Base-by-base conservation (phyloP, 2,329 filamentous ascomycete species). In the Sarocladium kiliense region DNA sequence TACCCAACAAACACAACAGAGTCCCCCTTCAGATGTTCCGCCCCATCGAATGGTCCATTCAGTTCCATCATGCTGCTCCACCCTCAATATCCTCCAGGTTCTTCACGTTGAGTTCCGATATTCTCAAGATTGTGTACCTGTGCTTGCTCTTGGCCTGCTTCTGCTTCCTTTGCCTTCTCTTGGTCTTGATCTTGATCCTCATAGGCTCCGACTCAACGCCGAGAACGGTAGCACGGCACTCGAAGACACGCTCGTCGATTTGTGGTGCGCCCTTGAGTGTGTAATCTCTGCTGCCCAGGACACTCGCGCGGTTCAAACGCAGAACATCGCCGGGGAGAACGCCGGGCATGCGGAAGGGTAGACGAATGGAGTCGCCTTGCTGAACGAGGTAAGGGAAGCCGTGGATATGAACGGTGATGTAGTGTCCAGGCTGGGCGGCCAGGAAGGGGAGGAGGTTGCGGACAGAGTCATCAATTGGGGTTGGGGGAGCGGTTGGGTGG, bases 141-240 rank as follows among this genome's bases (percentile, higher is more conserved):
- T 96, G 90, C 81, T 99, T 97, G 77, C 91, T 97, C 75, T 80
- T 87, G 10, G 94, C 87, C 57, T 81, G 84, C 77, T 85, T 90
- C 51, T 82, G 80, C 67, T 87, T 80, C 66, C 89, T 77, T 70
- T 87, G 87, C 65, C 84, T 88, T 77, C 85, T 75, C 81, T 91
- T 92, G 64, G 82, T 93, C 81, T 93, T 93, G 73, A 89, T 78
- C 75, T 89, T 89, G 63, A 85, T 75, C 56, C 89, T 77, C 74
- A 93, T 70, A 32, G 89, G 89, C 75, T 92, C 89, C 56, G 84
- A 82, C 74, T 97, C 94, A 6, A 88, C 83, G 5, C 91, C 93
- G 59, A 94, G 80, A 25, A 99, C 91, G 32, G 86, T 84, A 16
- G 92, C 90, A 57, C 91, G 82, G 71, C 91, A 96, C 68, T 89